Evolutionary conservation across 805 yeast species (phyloP).

Genomic region (Isabelozyma gotoi): DNA sequence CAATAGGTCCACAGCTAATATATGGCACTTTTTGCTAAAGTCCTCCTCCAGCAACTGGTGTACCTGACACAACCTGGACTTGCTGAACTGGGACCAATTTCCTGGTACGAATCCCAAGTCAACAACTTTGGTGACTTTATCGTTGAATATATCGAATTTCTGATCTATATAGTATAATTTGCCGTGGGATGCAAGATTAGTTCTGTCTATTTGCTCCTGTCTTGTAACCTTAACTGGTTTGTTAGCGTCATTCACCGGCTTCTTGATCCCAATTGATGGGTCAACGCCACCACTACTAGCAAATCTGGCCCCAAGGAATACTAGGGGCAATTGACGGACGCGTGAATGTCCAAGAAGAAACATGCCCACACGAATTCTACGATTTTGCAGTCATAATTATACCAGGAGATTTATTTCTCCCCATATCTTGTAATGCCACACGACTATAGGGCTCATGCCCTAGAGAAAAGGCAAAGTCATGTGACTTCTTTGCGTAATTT

Average conservation of each 20-base stretch:
- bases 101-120: conserved; percentile 45
- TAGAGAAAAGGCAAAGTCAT: neutral
- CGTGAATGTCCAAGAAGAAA: neutral
- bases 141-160: conserved; percentile 24
- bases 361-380: no score
- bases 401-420: neutral
- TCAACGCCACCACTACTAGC: neutral
- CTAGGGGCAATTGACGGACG: neutral
- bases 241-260: neutral
- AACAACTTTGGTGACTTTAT: conserved; percentile 27
- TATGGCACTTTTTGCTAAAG: conserved; percentile 29
- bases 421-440: neutral
- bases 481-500: neutral
- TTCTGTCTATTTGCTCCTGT: conserved; percentile 22
- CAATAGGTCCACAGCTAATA: conserved; percentile 55
- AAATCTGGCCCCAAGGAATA: neutral
- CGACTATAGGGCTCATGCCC: neutral
- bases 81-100: conserved; percentile 36
- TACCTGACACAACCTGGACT: conserved; percentile 22
- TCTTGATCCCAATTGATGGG: neutral
- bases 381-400: neutral
- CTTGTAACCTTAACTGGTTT: conserved; percentile 14
- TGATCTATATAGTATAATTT: conserved; percentile 28
- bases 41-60: conserved; percentile 27
- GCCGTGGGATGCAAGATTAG: conserved; percentile 22